Evolutionary conservation across 2,329 filamentous ascomycete genomes (phyloP), one percentile per base, ranked within the genome.

Genomic region (Neobulgaria alba): DNA sequence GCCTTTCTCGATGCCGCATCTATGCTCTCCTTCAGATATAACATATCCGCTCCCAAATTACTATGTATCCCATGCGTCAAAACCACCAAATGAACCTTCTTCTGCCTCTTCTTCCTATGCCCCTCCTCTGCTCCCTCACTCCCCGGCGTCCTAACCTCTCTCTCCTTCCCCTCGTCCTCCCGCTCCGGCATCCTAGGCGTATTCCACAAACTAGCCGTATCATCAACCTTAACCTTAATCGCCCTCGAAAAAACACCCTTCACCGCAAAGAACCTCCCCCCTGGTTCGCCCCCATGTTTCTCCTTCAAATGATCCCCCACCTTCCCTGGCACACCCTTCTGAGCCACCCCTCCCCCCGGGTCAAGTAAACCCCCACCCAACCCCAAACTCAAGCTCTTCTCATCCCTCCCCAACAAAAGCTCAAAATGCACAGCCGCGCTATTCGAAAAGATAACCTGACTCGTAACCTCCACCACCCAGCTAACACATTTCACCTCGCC

Each of bases 11-110:
- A 82, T 2, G 85, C 80, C 19, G 79, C 78, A 64, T 98, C 92
- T 47, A 98, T 96, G 62, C 87, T 94, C 63, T 98, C 92, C 59
- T 98, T 98, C 61, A 98, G 66, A 59, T 85, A 98, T 15, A 98
- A 69, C 92, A 98, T 95, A 60, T 98, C 92, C 16, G 88, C 85
- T 4, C 92, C 87, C 10, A 95, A 71, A 60, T 98, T 98, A 63
- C 90, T 95, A 62, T 98, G 92, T 48, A 98, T 63, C 0, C 92
- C 92, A 65, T 98, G 92, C 0, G 92, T 96, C 36, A 98, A 65
- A 23, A 98, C 72, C 17, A 98, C 92, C 31, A 98, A 68, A 59
- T 98, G 92, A 2, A 98, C 71, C 50, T 82, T 90, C 63, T 86
- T 87, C 51, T 73, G 73, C 59, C 79, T 83, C 48, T 65, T 71